Conservation (phyloP, 805 yeast species). For the Myxozyma melibiosi region DNA sequence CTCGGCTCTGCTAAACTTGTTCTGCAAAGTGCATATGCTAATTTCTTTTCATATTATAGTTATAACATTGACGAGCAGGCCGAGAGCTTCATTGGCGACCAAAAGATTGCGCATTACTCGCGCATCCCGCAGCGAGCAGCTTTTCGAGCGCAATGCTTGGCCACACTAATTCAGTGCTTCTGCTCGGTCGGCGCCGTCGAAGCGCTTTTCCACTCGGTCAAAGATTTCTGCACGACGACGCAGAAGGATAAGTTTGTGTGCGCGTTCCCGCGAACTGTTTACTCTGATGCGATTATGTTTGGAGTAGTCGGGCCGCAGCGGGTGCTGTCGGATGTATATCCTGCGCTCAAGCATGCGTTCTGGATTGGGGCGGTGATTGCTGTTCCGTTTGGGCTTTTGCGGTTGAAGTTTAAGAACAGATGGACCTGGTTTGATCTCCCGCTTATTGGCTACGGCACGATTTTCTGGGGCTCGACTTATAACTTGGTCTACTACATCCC, state of each 20-base stretch:
- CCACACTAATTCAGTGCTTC: conserved; percentile 13
- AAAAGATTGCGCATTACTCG: conserved; percentile 58
- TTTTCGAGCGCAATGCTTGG: conserved; percentile 42
- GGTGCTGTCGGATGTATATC: conserved; percentile 5
- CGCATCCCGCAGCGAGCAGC: conserved; percentile 47
- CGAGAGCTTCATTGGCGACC: conserved; percentile 58
- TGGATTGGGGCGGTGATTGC: conserved; percentile 14
- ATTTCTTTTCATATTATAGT: no score
- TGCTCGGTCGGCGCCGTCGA: conserved; percentile 10
- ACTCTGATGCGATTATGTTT: conserved; percentile 8
- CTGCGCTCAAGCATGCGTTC: conserved; percentile 14
- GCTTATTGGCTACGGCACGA: conserved; percentile 52
- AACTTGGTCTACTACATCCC: conserved; percentile 75
- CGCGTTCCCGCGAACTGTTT: conserved; percentile 2
- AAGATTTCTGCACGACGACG: conserved; percentile 10
- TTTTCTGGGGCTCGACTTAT: conserved; percentile 44
- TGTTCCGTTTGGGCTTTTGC: conserved; percentile 8
- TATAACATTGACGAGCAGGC: conserved; percentile 67
- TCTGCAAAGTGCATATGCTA: no score
- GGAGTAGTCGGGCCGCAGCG: conserved; percentile 13
- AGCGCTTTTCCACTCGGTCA: background rate
- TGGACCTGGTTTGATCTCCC: conserved; percentile 60
- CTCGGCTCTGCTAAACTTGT: no score
- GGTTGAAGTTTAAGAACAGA: no score
- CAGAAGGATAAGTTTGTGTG: conserved; percentile 13